These are phyloP conservation scores for Ettlia oleoabundans DNA, from an alignment of 139 green algal species.

Conservation along the genomic window DNA sequence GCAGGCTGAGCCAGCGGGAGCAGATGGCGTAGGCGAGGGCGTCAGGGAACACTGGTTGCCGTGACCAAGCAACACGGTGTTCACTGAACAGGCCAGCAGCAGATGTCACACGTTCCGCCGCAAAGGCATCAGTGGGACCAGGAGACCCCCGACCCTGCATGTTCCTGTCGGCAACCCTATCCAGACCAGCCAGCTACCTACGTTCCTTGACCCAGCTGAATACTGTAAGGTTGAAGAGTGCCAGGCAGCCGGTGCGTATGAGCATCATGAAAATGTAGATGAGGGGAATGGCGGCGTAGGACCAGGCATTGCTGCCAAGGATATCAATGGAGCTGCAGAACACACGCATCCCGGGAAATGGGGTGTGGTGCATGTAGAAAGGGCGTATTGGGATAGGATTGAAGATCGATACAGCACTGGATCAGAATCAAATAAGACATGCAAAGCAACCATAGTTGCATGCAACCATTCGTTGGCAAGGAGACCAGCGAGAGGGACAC, in stretches of 20 bases:
- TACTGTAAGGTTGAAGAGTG: constrained; percentile 43
- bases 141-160: too few relatives aligned
- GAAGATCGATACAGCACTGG: too few relatives aligned
- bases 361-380: not conserved
- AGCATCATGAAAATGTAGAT: constrained; percentile 65
- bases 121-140: too few relatives aligned
- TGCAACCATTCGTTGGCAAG: not conserved
- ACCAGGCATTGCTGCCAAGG: constrained; percentile 32
- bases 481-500: too few relatives aligned
- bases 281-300: constrained; percentile 47
- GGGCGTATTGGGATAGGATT: too few relatives aligned
- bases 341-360: not conserved
- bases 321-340: constrained; percentile 14
- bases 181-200: not conserved
- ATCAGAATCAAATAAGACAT: too few relatives aligned
- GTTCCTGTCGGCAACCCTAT: too few relatives aligned
- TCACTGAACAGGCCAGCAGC: too few relatives aligned
- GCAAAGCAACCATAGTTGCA: not conserved
- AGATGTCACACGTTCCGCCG: too few relatives aligned
- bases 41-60: not conserved
- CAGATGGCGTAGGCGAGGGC: too few relatives aligned
- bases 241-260: constrained; percentile 51
- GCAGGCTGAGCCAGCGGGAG: not conserved
- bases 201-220: constrained; percentile 37
- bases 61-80: too few relatives aligned